A percentile compares a stretch with the other conserved stretches of the same genome.
phyloP scores from a whole-genome alignment of 176 grass and related monocot species.

The Triticum urartu region DNA sequence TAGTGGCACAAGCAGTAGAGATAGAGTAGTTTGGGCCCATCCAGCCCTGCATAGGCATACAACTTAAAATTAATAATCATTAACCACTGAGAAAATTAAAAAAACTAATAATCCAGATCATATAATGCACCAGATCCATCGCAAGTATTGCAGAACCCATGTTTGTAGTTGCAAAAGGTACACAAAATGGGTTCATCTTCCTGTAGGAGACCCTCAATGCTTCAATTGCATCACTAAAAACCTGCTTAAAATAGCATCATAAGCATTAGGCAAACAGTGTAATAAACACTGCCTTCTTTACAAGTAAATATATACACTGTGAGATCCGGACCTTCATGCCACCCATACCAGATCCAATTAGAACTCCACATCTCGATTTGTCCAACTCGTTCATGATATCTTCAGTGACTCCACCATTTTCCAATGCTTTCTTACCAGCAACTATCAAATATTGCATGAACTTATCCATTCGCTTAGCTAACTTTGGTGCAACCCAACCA shows the following conservation, averaged over 20 bases:
- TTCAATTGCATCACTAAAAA: conserved; percentile 95
- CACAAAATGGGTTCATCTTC: conserved; percentile 99
- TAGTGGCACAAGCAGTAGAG: conserved; percentile 96
- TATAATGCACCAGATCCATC: conserved; percentile 84
- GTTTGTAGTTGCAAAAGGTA: conserved; percentile 98
- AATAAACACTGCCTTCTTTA: neutral
- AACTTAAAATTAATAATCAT: conserved; percentile 12
- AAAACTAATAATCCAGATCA: conserved; percentile 13
- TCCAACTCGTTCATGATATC: conserved; percentile 80
- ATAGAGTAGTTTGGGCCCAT: conserved; percentile 99
- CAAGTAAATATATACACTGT: conserved; percentile 1
- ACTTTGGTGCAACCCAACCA: conserved; percentile 87
- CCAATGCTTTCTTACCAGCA: conserved; percentile 93
- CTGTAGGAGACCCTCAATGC: conserved; percentile 95
- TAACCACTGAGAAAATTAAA: conserved; percentile 8
- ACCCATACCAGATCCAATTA: conserved; percentile 97
- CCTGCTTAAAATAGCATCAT: conserved; percentile 49
- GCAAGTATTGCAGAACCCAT: conserved; percentile 99
- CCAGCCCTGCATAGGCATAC: conserved; percentile 63
- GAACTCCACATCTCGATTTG: conserved; percentile 87
- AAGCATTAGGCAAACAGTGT: conserved; percentile 11
- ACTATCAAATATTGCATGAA: conserved; percentile 96
- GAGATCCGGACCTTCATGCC: conserved; percentile 77
- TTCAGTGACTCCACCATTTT: conserved; percentile 86
- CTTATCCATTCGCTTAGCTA: conserved; percentile 94